phyloP scores from a whole-genome alignment of 352 stramenopile species.

The Pythium myriotylum region DNA sequence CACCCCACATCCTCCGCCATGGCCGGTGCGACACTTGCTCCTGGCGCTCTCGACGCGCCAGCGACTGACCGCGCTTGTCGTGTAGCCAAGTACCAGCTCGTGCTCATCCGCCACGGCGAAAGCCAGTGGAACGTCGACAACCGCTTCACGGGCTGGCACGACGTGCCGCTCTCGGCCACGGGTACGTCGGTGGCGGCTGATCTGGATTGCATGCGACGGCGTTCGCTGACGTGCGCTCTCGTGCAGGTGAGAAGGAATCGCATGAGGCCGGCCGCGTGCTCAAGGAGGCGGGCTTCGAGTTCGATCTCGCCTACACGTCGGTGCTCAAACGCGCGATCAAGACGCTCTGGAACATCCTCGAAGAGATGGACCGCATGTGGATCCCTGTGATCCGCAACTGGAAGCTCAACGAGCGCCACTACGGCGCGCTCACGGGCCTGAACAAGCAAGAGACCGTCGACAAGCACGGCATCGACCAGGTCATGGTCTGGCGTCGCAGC shows the following conservation, averaged over 20 bases:
- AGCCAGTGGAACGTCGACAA: constrained; percentile 98
- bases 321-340: constrained; percentile 98
- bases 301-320: constrained; percentile 96
- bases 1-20: constrained; percentile 1
- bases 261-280: constrained; percentile 95
- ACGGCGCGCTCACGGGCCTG: constrained; percentile 97
- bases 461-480: constrained; percentile 98
- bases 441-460: constrained; percentile 99
- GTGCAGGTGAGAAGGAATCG: constrained; percentile 87
- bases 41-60: no score
- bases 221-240: neutral
- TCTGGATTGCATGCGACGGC: no score
- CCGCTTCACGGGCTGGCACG: constrained; percentile 98
- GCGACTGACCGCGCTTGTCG: neutral
- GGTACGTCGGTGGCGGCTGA: constrained; percentile 31
- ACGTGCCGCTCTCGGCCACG: constrained; percentile 92
- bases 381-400: constrained; percentile 94
- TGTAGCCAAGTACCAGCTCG: constrained; percentile 84
- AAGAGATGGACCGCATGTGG: constrained; percentile 97
- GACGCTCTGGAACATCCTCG: constrained; percentile 96
- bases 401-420: constrained; percentile 99
- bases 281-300: constrained; percentile 91
- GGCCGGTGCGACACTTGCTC: constrained; percentile 12
- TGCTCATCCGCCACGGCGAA: constrained; percentile 95
- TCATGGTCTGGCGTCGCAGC: constrained; percentile 96